Conservation (phyloP, 2,329 filamentous ascomycete genomes). For the Fulvia fulva region DNA sequence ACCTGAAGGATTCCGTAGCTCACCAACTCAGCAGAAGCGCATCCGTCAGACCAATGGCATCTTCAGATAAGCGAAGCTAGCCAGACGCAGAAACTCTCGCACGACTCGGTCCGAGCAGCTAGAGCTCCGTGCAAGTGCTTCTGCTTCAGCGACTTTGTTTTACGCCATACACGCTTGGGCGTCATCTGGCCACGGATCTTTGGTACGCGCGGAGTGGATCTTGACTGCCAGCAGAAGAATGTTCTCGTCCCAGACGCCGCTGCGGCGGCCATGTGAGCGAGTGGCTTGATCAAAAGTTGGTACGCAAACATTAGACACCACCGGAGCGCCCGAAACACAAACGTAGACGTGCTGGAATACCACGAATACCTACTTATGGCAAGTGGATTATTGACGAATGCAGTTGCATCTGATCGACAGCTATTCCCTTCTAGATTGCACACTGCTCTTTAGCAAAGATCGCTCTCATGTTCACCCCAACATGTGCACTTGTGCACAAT, state of each 20-base stretch:
- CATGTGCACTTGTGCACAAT: no score
- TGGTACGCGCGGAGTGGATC: conserved; percentile 8
- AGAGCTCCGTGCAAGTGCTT: conserved; percentile 4
- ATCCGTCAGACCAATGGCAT: conserved; percentile 15
- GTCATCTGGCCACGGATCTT: conserved; percentile 10
- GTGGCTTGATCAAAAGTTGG: not conserved
- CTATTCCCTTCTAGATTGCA: not conserved
- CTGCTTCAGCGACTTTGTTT: conserved; percentile 1
- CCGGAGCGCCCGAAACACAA: conserved; percentile 17
- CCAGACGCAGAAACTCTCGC: conserved; percentile 9
- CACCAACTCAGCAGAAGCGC: conserved; percentile 4
- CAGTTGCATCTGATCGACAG: no score
- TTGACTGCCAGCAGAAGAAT: conserved; percentile 5
- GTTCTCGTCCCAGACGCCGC: conserved; percentile 10
- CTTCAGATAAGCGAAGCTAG: conserved; percentile 13
- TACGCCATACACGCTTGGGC: conserved; percentile 15
- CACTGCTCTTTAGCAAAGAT: no score
- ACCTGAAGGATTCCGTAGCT: conserved; percentile 21
- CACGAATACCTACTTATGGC: not conserved
- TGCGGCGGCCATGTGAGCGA: conserved; percentile 1
- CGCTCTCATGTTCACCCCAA: no score
- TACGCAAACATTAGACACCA: not conserved
- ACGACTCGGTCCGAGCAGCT: conserved; percentile 22
- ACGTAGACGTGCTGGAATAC: conserved; percentile 5
- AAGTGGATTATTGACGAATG: not conserved